Evolutionary conservation across 371 early-diverging fungal species (phyloP).

Genomic region (Capniomyces stellatus): DNA sequence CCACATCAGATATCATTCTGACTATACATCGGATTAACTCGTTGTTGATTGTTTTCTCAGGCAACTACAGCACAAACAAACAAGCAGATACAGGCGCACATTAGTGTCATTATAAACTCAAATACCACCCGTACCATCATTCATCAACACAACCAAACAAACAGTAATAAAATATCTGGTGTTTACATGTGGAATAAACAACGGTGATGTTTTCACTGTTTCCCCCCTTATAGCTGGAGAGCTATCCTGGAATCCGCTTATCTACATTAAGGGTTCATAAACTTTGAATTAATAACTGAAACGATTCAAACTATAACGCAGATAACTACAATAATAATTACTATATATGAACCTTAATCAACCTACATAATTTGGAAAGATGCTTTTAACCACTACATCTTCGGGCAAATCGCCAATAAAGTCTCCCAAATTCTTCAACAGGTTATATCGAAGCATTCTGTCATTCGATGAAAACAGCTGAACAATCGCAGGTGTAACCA

Average conservation of each 20-base stretch:
- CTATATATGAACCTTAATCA: too few relatives aligned
- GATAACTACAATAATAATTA: too few relatives aligned
- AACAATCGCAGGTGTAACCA: slow-evolving; percentile 54
- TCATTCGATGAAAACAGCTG: slow-evolving; percentile 78
- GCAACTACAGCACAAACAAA: slow-evolving; percentile 36
- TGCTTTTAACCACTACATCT: slow-evolving; percentile 53
- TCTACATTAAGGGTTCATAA: background rate
- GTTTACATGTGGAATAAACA: slow-evolving; percentile 47
- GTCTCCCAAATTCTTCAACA: slow-evolving; percentile 56
- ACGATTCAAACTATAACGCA: too few relatives aligned
- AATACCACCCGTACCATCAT: too few relatives aligned
- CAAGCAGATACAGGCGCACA: background rate
- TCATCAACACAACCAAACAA: too few relatives aligned
- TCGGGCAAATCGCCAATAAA: slow-evolving; percentile 51
- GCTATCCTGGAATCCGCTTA: slow-evolving; percentile 69
- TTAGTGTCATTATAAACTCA: too few relatives aligned
- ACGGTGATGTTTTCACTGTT: slow-evolving; percentile 65
- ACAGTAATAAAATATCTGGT: too few relatives aligned
- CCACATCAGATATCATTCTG: slow-evolving; percentile 71
- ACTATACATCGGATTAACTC: slow-evolving; percentile 69
- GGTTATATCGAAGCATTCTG: slow-evolving; percentile 64
- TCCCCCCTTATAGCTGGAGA: slow-evolving; percentile 80
- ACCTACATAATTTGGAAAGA: slow-evolving; percentile 65
- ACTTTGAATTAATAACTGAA: background rate
- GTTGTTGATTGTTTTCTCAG: slow-evolving; percentile 58